Base-by-base conservation (phyloP, 495 filamentous ascomycete species). In the Aspergillus homomorphus region DNA sequence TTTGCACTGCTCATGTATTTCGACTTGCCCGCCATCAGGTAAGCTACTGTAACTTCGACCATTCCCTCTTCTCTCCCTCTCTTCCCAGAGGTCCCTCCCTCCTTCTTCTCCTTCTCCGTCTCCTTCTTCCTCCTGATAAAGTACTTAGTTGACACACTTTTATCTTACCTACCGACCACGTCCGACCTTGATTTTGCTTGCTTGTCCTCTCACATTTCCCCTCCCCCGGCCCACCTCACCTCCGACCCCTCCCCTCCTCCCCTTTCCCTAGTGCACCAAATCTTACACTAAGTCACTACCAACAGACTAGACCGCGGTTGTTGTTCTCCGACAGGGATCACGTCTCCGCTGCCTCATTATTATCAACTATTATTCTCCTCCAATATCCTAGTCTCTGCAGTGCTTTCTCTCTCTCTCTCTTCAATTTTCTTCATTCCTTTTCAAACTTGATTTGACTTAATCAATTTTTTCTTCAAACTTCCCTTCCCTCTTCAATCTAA, bases 271-370 rank as follows among this genome's bases (percentile, higher is more conserved):
- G 23, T 30, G 23, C 22, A 24, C 14, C 30, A 14, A 5, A 38
- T 9, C 33, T 38, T 14, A 12, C 33, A 38, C 33, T 2, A 38
- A 14, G 33, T 38, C 50, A 41, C n/a, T n/a, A n/a, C 23, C 56
- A 58, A 30, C 20, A 44, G 33, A 58, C 51, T 51, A 51, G 43
- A 51, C 45, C 33, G 46, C 55, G 44, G 58, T 45, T 60, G 44
- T 54, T 60, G 59, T 54, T 57, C 59, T 62, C 59, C 61, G 48
- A 53, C 57, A 63, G 54, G 62, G 58, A 64, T 64, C 62, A 58
- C 59, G 51, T 51, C 58, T 57, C 62, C 54, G 56, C 56, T 42
- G 53, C 59, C 43, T 59, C 53, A 56, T 56, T 59, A 46, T 49
- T 46, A 48, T 24, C 45, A 22, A 48, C 45, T 18, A 53, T 49